Evolutionary conservation across 2,329 filamentous ascomycete genomes (phyloP), one percentile per base, ranked within the genome.

Genomic region (Diaporthe sp.): DNA sequence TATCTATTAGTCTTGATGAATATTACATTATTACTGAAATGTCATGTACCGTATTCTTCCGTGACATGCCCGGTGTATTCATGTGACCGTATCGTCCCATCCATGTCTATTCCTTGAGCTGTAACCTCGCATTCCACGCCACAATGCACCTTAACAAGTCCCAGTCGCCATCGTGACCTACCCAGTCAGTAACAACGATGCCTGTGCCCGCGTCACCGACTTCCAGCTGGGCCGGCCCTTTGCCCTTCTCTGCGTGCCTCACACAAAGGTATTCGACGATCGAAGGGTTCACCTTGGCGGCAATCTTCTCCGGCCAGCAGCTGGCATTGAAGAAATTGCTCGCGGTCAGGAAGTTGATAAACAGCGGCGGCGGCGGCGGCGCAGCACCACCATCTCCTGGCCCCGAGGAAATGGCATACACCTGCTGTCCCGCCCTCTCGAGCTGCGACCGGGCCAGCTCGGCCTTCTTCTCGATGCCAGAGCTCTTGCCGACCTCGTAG

Each of bases 241-340:
- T 87, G 67, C 86, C 87, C 9, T 84, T 80, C 76, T 87, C 86
- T 60, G 87, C 89, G 80, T 93, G 91, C 17, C 84, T 84, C 77
- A 86, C 84, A 81, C 91, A 92, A 38, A 93, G 82, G 80, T 92
- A 91, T 79, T 92, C 90, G 74, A 92, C 82, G 71, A 92, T 89
- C 2, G 92, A 92, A 25, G 96, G 94, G 85, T 98, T 98, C 66
- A 98, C 89, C 85, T 94, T 95, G 28, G 91, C 92, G 1, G 97
- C 96, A 82, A 99, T 95, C 80, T 91, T 93, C 83, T 98, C 96
- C 0, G 97, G 97, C 97, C 97, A 99, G 83, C 95, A 98, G 72
- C 91, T 92, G 1, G 93, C 88, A 77, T 95, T 96, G 92, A 96
- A 98, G 86, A 98, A 98, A 85, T 98, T 98, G 83, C 93, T 96